Conservation (phyloP, 2,329 filamentous ascomycete genomes). For the Xylaria sp. region DNA sequence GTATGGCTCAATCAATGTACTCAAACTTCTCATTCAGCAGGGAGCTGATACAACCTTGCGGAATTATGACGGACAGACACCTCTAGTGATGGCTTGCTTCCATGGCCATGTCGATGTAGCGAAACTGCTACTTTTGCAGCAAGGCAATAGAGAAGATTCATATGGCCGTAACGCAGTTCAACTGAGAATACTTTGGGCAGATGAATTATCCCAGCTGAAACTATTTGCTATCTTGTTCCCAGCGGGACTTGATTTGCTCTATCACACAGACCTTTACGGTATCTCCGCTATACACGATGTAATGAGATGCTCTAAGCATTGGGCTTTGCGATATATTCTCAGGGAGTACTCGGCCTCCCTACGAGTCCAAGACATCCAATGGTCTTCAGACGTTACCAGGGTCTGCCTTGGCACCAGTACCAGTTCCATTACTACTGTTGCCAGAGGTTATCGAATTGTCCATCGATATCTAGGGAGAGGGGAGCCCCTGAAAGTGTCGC, state of each 20-base stretch:
- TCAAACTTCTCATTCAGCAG: background rate
- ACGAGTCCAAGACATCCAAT: background rate
- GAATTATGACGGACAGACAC: background rate
- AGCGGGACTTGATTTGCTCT: background rate
- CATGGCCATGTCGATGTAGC: background rate
- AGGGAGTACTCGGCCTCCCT: constrained; percentile 1
- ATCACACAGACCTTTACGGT: background rate
- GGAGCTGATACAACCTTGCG: background rate
- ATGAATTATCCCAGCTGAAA: background rate
- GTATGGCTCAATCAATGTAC: background rate
- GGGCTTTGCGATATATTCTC: constrained; percentile 3
- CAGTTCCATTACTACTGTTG: background rate
- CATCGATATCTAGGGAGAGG: constrained; percentile 2
- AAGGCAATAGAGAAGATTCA: background rate
- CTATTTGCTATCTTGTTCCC: background rate
- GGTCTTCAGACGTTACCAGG: too few relatives aligned
- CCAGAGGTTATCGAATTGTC: background rate
- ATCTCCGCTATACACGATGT: background rate
- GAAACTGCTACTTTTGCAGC: background rate
- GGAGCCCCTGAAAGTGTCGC: constrained; percentile 1
- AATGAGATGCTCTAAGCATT: background rate
- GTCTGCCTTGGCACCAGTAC: too few relatives aligned
- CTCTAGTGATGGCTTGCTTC: background rate
- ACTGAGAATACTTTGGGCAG: too few relatives aligned
- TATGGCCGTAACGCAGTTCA: background rate